Base-by-base conservation (phyloP, 805 yeast species). In the Hanseniaspora meyeri region DNA sequence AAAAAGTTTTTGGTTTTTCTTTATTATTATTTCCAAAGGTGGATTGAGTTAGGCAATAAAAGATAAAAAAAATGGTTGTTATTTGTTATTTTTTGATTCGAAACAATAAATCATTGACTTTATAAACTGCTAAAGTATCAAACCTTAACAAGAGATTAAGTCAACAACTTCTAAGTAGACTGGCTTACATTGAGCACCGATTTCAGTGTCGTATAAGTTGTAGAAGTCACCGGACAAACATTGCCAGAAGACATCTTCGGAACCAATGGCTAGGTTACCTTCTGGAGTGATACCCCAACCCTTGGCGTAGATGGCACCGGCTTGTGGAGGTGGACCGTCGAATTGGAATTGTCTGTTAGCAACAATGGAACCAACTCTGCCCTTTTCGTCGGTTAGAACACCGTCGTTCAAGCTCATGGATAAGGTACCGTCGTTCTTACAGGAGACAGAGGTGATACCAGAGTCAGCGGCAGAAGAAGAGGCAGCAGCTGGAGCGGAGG, bases 241-340 rank as follows among this genome's bases (percentile, higher is more conserved):
- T 71, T 80, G 81, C 75, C 76, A 82, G 74, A 82, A 82, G 42
- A 74, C 72, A 51, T 78, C 77, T 51, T 68, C 65, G 62, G 70
- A 68, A 68, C 85, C 86, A 57, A 81, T 66, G 37, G 84, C 84
- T 63, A 81, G 75, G 70, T 74, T 72, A 57, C 78, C 81, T 42
- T 74, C 80, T 60, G 65, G 61, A 50, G 77, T 70, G 48, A 78
- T 69, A 49, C 78, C 72, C 83, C 82, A 77, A 60, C 83, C 83
- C 49, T 77, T 77, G 60, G 83, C 82, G 64, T 74, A 77, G 62
- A 78, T 73, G 55, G 82, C 70, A 65, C 82, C 83, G 32, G 81
- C 83, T 74, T 82, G 86, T 61, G 86, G 85, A 68, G 85, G 82
- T 58, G 85, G 85, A 63, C 85, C 85, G 66, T 82, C 85, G 65